Evolutionary conservation across 768 basidiomycete species (phyloP).

Genomic region (Tylopilus rubrobrunneus): DNA sequence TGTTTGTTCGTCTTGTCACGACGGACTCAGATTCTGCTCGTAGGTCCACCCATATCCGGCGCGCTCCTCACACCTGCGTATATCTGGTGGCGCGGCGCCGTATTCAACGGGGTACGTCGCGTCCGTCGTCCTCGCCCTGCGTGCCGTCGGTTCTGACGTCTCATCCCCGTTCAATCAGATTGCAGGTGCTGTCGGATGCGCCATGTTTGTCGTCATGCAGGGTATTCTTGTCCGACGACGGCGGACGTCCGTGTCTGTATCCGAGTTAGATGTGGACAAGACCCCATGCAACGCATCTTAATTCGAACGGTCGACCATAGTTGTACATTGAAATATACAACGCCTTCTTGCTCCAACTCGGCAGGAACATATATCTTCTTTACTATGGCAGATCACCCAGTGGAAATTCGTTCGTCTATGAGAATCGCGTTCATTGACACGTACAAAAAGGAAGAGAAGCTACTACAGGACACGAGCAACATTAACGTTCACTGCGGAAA

Average conservation of each 20-base stretch:
- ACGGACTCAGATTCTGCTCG: not conserved
- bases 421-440: not conserved
- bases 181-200: constrained; percentile 19
- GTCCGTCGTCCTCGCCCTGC: no score
- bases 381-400: no score
- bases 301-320: not conserved
- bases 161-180: constrained; percentile 10
- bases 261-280: not conserved
- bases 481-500: not conserved
- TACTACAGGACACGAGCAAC: constrained; percentile 2
- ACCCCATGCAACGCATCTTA: not conserved
- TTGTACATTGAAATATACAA: no score
- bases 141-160: not conserved
- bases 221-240: constrained; percentile 13
- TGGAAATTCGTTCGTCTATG: not conserved
- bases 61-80: constrained; percentile 48
- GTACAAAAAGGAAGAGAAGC: not conserved
- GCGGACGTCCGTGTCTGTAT: not conserved
- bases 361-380: no score
- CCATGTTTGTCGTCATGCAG: constrained; percentile 26
- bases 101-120: constrained; percentile 45
- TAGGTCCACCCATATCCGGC: constrained; percentile 55
- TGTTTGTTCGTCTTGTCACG: not conserved
- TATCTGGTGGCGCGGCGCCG: constrained; percentile 55
- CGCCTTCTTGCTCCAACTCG: no score